A percentile compares a stretch with the other conserved stretches of the same genome.
These are phyloP conservation scores for Cyathus striatus DNA, from an alignment of 768 basidiomycete species.

Conservation along the genomic window DNA sequence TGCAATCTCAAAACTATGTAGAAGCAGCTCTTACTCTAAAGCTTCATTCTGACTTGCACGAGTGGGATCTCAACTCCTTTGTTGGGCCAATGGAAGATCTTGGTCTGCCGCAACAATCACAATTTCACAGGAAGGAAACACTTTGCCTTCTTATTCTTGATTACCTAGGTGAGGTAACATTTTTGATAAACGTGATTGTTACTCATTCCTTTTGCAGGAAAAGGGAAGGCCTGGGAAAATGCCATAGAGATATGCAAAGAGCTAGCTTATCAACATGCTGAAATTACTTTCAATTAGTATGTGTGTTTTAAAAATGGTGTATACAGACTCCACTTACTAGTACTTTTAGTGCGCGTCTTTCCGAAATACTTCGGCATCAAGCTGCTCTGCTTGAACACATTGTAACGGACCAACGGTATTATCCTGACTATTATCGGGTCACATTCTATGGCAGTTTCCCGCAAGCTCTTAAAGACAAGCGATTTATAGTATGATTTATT, in stretches of 20 bases:
- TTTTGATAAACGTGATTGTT: background rate
- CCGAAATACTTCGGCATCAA: slow-evolving; percentile 83
- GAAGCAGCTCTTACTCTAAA: slow-evolving; percentile 93
- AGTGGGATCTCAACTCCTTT: slow-evolving; percentile 81
- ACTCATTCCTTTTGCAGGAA: slow-evolving; percentile 43
- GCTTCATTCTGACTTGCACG: slow-evolving; percentile 88
- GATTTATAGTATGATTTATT: slow-evolving; percentile 68
- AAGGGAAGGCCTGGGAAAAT: slow-evolving; percentile 96
- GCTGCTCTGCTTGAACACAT: slow-evolving; percentile 87
- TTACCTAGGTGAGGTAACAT: slow-evolving; percentile 64
- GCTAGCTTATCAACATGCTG: slow-evolving; percentile 80
- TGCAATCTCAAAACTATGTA: slow-evolving; percentile 85
- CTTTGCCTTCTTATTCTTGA: slow-evolving; percentile 90
- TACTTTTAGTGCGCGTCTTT: slow-evolving; percentile 58
- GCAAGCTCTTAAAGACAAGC: slow-evolving; percentile 77
- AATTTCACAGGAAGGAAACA: slow-evolving; percentile 93
- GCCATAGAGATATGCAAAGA: slow-evolving; percentile 94
- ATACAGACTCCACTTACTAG: slow-evolving; percentile 7
- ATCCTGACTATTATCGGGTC: slow-evolving; percentile 91
- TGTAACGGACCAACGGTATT: slow-evolving; percentile 75
- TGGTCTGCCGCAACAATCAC: slow-evolving; percentile 85
- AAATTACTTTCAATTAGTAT: slow-evolving; percentile 89
- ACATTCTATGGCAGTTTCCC: slow-evolving; percentile 94
- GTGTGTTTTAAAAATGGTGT: slow-evolving; percentile 16
- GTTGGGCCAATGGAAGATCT: slow-evolving; percentile 88